Evolutionary conservation across 768 basidiomycete species (phyloP).

Genomic region (Collybia sordida): DNA sequence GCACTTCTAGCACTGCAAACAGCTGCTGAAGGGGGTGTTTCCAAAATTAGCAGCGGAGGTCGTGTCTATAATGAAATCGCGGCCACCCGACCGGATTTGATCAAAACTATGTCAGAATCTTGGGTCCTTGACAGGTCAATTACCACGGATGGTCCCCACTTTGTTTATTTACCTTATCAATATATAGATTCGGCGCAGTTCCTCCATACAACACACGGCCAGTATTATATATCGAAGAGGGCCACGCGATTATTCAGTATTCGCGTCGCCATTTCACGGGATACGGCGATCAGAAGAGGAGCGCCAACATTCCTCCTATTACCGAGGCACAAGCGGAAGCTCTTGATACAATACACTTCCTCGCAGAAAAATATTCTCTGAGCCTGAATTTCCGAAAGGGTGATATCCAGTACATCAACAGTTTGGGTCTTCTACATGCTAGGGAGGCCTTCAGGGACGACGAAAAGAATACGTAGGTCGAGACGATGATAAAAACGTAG

Average conservation of each 20-base stretch:
- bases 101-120: conserved; percentile 36
- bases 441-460: conserved; percentile 43
- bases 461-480: conserved; percentile 36
- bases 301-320: conserved; percentile 41
- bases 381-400: conserved; percentile 47
- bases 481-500: background rate
- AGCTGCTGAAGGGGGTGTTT: conserved; percentile 43
- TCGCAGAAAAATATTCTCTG: conserved; percentile 42
- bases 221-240: conserved; percentile 38
- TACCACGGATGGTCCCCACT: too few relatives aligned
- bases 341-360: conserved; percentile 42
- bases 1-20: conserved; percentile 40
- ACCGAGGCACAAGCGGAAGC: conserved; percentile 49
- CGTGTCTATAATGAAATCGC: conserved; percentile 48
- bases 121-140: conserved; percentile 42
- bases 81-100: conserved; percentile 42
- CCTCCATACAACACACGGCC: conserved; percentile 37
- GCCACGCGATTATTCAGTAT: conserved; percentile 43
- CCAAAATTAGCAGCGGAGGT: conserved; percentile 42
- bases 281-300: conserved; percentile 34
- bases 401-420: conserved; percentile 51
- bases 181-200: conserved; percentile 36
- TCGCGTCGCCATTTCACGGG: conserved; percentile 46
- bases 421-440: conserved; percentile 41
- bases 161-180: too few relatives aligned